These are phyloP conservation scores for Taiwanofungus camphoratus DNA, from an alignment of 1,284 basidiomycete species.

Conservation along the genomic window DNA sequence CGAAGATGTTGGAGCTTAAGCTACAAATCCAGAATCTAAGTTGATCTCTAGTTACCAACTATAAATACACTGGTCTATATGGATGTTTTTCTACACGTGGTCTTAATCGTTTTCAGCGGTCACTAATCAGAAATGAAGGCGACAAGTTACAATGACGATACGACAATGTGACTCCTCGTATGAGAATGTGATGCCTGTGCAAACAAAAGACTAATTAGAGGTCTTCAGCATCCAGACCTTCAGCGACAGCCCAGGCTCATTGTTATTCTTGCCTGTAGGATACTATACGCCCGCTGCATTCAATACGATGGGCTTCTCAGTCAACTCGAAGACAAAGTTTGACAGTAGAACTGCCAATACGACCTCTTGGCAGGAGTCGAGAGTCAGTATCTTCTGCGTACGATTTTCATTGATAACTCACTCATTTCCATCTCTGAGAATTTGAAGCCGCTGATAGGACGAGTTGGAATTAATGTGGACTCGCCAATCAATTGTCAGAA, in stretches of 20 bases:
- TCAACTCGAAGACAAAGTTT: conserved; percentile 15
- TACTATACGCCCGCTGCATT: conserved; percentile 16
- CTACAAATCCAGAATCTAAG: no score
- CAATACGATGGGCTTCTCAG: conserved; percentile 15
- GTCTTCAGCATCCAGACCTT: conserved; percentile 2
- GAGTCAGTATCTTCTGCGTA: neutral
- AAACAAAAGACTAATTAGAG: no score
- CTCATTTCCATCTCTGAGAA: conserved; percentile 31
- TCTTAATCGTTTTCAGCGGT: no score
- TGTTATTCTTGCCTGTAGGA: conserved; percentile 12
- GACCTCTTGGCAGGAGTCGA: conserved; percentile 14
- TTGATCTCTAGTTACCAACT: no score
- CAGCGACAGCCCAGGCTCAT: conserved; percentile 11
- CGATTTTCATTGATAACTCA: conserved; percentile 12
- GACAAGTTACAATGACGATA: no score
- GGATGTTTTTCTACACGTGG: no score
- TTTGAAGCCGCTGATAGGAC: conserved; percentile 25
- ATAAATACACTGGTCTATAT: no score
- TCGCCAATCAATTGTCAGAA: neutral
- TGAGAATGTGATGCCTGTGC: no score
- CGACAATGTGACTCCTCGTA: no score
- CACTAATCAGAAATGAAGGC: no score
- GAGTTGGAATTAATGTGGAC: neutral
- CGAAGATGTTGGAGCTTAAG: no score
- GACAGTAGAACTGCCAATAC: conserved; percentile 16